Evolutionary conservation across 257 asterid species (phyloP).

Genomic region (Gentiana macrophylla): DNA sequence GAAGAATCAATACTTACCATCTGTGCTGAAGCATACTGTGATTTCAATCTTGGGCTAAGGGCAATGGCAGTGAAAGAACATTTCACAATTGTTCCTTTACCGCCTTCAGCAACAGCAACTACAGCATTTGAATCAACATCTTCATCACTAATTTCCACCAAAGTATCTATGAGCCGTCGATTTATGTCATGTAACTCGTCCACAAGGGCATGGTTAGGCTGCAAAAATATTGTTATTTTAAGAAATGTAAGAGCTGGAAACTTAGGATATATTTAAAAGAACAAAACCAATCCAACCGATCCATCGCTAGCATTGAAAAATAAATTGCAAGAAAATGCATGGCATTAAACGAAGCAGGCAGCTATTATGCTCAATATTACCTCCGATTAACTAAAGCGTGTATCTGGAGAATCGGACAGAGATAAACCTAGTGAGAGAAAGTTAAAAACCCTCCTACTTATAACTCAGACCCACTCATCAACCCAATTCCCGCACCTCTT

Average conservation of each 20-base stretch:
- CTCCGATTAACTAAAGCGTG: too few relatives aligned
- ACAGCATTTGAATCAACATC: slow-evolving; percentile 76
- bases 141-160: slow-evolving; percentile 63
- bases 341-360: not conserved
- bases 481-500: too few relatives aligned
- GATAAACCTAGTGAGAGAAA: too few relatives aligned
- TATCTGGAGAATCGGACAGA: too few relatives aligned
- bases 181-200: slow-evolving; percentile 84
- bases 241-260: slow-evolving; percentile 4
- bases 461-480: too few relatives aligned
- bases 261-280: not conserved
- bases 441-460: too few relatives aligned
- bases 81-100: slow-evolving; percentile 77
- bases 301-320: not conserved
- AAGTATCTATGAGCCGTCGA: slow-evolving; percentile 72
- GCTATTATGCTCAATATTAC: too few relatives aligned
- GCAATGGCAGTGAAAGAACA: slow-evolving; percentile 78
- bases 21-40: slow-evolving; percentile 88
- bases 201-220: slow-evolving; percentile 79
- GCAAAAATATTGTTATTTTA: slow-evolving; percentile 15
- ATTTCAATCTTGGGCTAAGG: slow-evolving; percentile 74
- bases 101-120: slow-evolving; percentile 71
- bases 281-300: not conserved
- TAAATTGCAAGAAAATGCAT: not conserved
- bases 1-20: slow-evolving; percentile 45